phyloP scores from a whole-genome alignment of 73 alveolate genomes.

The Paramecium tetraurelia region DNA sequence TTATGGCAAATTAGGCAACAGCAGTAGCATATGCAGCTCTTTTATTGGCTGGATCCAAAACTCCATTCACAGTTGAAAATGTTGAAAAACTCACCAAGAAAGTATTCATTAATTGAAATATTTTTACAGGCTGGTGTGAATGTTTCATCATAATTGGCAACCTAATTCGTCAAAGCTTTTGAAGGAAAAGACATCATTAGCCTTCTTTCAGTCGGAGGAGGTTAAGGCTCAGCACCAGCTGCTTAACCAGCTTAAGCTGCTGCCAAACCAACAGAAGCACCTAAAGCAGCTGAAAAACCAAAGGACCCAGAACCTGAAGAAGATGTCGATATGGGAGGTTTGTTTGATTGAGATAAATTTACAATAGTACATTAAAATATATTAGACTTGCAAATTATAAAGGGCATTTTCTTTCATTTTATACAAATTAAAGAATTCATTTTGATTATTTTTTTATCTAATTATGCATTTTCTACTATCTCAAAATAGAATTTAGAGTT shows the following conservation, averaged over 20 bases:
- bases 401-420: background rate
- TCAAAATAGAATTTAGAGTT: background rate
- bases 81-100: conserved; percentile 4
- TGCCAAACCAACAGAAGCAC: conserved; percentile 31
- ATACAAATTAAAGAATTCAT: background rate
- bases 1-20: conserved; percentile 22
- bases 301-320: conserved; percentile 52
- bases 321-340: conserved; percentile 54
- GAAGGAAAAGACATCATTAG: background rate
- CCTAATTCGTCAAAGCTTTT: background rate
- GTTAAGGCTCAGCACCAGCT: background rate
- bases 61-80: conserved; percentile 25
- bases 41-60: background rate
- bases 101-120: background rate
- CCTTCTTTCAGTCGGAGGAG: conserved; percentile 31
- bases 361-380: conserved; percentile 15
- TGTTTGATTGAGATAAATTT: conserved; percentile 32
- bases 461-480: background rate
- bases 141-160: background rate
- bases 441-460: background rate
- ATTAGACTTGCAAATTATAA: background rate
- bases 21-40: conserved; percentile 40
- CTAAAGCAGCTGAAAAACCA: conserved; percentile 16
- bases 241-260: conserved; percentile 32
- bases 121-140: conserved; percentile 6